Evolutionary conservation across 2,329 filamentous ascomycete species (phyloP), one percentile per base, ranked within the genome.

Genomic region (Fusarium staphyleae): DNA sequence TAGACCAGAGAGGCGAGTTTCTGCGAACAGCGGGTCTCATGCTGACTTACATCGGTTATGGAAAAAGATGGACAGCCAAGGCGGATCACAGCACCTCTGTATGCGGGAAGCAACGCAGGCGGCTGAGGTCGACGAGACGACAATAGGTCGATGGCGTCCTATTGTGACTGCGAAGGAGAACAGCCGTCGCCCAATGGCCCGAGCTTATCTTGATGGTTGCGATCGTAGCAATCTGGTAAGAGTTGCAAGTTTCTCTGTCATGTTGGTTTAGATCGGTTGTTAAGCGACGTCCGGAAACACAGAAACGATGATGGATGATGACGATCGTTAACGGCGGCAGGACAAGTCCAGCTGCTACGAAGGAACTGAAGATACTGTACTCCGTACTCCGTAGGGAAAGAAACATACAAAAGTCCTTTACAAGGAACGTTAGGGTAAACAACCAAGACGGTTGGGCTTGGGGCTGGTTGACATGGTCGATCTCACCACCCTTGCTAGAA

Each of bases 401-500:
- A 47, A 45, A 37, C 39, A 29, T 26, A 37, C 57, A 62, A 59
- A 61, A 59, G 53, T 62, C 22, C 54, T 52, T 33, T 15, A 11
- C 28, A 34, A 37, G 35, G 33, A 18, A 50, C 22, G 54, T n/a
- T 34, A 35, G 40, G 36, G 22, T 43, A 53, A 53, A 47, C 40
- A 35, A 45, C 50, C n/a, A 45, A 40, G 58, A 58, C 45, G n/a
- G 32, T 40, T 30, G n/a, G 24, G 19, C 44, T 40, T 48, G 46
- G 42, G 51, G 48, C 43, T 35, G 53, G 57, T 33, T 49, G 53
- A 58, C 53, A 51, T 44, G 50, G 54, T 34, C 45, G 50, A 62
- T 56, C 58, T 60, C 41, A 62, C 55, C 50, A 62, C 52, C 59
- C 59, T 40, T 60, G 58, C 43, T 43, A 55, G 39, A 59, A 62